Evolutionary conservation across 495 filamentous ascomycete species (phyloP).

Genomic region (Staphylotrichum longicolle): DNA sequence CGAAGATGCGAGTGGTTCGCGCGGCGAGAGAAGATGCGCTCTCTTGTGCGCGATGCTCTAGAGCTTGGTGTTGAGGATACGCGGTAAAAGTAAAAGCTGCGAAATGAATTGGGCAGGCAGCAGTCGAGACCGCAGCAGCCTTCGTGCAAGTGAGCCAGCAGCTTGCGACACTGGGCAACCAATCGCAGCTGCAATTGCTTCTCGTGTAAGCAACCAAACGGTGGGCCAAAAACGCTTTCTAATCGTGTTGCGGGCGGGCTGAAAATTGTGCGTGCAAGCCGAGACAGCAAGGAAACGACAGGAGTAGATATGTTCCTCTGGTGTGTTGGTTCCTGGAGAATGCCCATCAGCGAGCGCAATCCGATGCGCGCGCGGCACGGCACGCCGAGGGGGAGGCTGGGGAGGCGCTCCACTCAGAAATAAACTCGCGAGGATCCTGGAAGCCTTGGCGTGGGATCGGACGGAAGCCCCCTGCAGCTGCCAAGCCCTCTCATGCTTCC

Average conservation of each 20-base stretch:
- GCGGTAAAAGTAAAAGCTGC: too few species aligned
- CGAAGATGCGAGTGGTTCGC: too few species aligned
- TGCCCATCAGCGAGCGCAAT: slow-evolving; percentile 9
- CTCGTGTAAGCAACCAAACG: background rate
- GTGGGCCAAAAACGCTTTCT: too few species aligned
- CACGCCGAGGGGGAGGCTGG: slow-evolving; percentile 18
- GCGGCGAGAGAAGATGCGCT: too few species aligned
- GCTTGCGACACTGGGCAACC: background rate
- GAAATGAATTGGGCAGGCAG: background rate
- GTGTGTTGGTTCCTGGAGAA: background rate
- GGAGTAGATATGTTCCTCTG: too few species aligned
- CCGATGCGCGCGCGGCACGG: slow-evolving; percentile 7
- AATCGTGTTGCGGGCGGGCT: too few species aligned
- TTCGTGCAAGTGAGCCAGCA: too few species aligned
- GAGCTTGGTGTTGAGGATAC: too few species aligned
- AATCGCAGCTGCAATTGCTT: background rate
- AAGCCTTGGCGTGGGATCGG: slow-evolving; percentile 15
- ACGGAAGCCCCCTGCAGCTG: slow-evolving; percentile 8
- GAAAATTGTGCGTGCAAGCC: too few species aligned
- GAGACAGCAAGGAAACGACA: too few species aligned
- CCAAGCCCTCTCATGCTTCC: background rate
- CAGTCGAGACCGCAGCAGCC: background rate
- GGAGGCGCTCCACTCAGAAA: slow-evolving; percentile 21
- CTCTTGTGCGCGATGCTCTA: too few species aligned
- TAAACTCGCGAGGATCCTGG: slow-evolving; percentile 5